Evolutionary conservation across 2,329 filamentous ascomycete genomes (phyloP).

Genomic region (Apiospora phragmitis): DNA sequence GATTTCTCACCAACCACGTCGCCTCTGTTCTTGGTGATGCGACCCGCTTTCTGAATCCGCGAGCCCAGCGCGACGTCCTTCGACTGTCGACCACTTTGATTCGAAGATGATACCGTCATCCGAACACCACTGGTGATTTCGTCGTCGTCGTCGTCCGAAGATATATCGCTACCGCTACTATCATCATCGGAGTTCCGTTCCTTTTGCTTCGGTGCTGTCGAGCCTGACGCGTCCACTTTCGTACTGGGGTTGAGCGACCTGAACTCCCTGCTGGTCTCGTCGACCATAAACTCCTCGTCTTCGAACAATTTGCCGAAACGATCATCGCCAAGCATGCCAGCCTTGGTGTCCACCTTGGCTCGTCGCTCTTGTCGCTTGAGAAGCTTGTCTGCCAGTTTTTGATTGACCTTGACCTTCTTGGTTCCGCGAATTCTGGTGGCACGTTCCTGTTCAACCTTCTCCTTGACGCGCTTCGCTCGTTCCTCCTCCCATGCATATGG

Average conservation of each 20-base stretch:
- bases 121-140: conserved; percentile 41
- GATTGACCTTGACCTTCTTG: conserved; percentile 98
- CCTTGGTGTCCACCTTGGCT: conserved; percentile 56
- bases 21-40: conserved; percentile 45
- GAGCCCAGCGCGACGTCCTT: conserved; percentile 59
- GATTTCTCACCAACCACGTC: conserved; percentile 64
- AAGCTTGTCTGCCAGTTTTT: conserved; percentile 73
- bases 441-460: conserved; percentile 97
- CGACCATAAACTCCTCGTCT: conserved; percentile 88
- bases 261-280: conserved; percentile 88
- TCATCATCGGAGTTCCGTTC: conserved; percentile 29
- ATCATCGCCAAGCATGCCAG: conserved; percentile 74
- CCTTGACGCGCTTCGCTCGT: conserved; percentile 83
- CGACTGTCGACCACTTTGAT: conserved; percentile 55
- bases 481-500: conserved; percentile 94
- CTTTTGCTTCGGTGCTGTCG: not conserved
- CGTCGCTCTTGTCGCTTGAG: conserved; percentile 65
- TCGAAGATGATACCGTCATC: conserved; percentile 71
- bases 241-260: conserved; percentile 87
- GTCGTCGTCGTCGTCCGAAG: conserved; percentile 37
- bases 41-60: conserved; percentile 51
- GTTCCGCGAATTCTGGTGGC: conserved; percentile 89
- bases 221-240: conserved; percentile 38
- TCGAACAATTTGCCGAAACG: conserved; percentile 91
- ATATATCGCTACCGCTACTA: conserved; percentile 39